Conservation (phyloP, 176 grass and related monocot species). For the Zea luxurians region DNA sequence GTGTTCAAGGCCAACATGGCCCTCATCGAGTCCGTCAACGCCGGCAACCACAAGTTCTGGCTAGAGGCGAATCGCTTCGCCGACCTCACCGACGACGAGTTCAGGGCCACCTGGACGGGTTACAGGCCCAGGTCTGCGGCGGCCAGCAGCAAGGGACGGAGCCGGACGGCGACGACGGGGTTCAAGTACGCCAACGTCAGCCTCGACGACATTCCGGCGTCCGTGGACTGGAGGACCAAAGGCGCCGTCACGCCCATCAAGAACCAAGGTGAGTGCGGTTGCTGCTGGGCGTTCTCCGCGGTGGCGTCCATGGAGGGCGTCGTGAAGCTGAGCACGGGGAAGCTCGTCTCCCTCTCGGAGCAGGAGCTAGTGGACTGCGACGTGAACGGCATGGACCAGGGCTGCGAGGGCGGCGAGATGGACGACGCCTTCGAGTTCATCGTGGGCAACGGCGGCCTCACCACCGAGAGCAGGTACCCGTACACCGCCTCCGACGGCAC, state of each 20-base stretch:
- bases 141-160: not conserved
- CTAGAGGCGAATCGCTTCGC: constrained; percentile 1
- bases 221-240: constrained; percentile 21
- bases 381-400: constrained; percentile 37
- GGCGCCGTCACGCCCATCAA: constrained; percentile 23
- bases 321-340: constrained; percentile 39
- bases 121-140: not conserved
- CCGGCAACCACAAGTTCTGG: constrained; percentile 7
- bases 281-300: constrained; percentile 49
- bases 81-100: constrained; percentile 21
- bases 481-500: constrained; percentile 29
- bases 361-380: constrained; percentile 58
- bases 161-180: not conserved
- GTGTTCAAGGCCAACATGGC: not conserved
- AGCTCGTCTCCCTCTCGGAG: constrained; percentile 44
- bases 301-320: constrained; percentile 43
- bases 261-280: constrained; percentile 22
- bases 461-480: constrained; percentile 36
- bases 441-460: constrained; percentile 15
- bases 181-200: constrained; percentile 20
- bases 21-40: constrained; percentile 9
- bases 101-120: not conserved
- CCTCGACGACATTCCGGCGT: not conserved
- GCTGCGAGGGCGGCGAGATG: constrained; percentile 48
- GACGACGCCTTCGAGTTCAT: constrained; percentile 53